These are phyloP conservation scores for Leptographium wingfieldii DNA, from an alignment of 2,329 filamentous ascomycete species.

Conservation along the genomic window DNA sequence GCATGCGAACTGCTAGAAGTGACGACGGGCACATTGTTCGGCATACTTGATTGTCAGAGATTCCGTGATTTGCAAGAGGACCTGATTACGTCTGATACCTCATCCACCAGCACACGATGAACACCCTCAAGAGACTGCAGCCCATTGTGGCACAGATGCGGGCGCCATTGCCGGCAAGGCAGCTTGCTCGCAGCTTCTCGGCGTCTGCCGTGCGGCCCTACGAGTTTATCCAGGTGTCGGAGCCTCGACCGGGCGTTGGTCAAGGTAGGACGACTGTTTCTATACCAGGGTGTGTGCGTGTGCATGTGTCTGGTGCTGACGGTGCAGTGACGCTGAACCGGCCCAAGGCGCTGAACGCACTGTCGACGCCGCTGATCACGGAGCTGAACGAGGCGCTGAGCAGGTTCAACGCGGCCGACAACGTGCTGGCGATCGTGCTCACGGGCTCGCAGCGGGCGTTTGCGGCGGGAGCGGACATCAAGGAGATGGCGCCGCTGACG, in stretches of 20 bases:
- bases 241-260: conserved; percentile 78
- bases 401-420: conserved; percentile 55
- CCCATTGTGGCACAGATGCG: conserved; percentile 48
- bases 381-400: conserved; percentile 75
- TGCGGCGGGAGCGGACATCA: conserved; percentile 94
- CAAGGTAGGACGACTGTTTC: conserved; percentile 47
- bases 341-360: conserved; percentile 88
- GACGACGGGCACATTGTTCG: not conserved
- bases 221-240: conserved; percentile 71
- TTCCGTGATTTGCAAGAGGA: not conserved
- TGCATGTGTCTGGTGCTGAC: not conserved
- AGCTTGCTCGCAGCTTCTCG: conserved; percentile 37
- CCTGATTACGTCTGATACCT: not conserved
- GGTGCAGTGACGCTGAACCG: conserved; percentile 75
- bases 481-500: conserved; percentile 90
- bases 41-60: too few relatives aligned
- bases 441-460: conserved; percentile 87
- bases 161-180: conserved; percentile 41
- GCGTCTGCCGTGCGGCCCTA: conserved; percentile 40
- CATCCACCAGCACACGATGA: conserved; percentile 25
- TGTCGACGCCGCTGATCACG: conserved; percentile 78
- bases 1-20: not conserved
- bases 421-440: conserved; percentile 65
- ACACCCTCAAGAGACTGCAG: conserved; percentile 43
- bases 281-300: too few relatives aligned